Evolutionary conservation across 805 yeast species (phyloP).

Genomic region (Lipomyces mesembrius): DNA sequence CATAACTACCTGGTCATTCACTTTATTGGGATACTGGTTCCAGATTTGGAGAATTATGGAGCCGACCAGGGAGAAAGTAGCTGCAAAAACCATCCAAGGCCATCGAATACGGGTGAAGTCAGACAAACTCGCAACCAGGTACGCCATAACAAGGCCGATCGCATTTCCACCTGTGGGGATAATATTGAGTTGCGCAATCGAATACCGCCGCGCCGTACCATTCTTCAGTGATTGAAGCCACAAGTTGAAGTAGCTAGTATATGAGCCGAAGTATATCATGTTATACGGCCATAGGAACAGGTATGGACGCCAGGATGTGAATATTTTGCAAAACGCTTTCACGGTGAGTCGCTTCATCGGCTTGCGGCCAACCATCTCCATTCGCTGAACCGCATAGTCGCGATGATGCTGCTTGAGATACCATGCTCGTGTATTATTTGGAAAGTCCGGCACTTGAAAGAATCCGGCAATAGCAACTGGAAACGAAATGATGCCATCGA

Average conservation of each 20-base stretch:
- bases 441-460: slow-evolving; percentile 22
- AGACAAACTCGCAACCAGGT: slow-evolving; percentile 42
- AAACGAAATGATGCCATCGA: slow-evolving; percentile 59
- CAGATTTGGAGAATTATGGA: slow-evolving; percentile 17
- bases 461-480: slow-evolving; percentile 48
- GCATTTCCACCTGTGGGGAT: slow-evolving; percentile 47
- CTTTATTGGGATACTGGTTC: slow-evolving; percentile 5
- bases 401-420: slow-evolving; percentile 18
- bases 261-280: slow-evolving; percentile 19
- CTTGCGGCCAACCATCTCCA: slow-evolving; percentile 24
- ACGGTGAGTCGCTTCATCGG: slow-evolving; percentile 15
- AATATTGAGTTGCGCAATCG: slow-evolving; percentile 42
- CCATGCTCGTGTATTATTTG: slow-evolving; percentile 17
- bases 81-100: slow-evolving; percentile 37
- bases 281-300: slow-evolving; percentile 28
- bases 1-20: slow-evolving; percentile 18
- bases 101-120: slow-evolving; percentile 44
- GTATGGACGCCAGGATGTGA: slow-evolving; percentile 17
- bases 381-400: slow-evolving; percentile 17
- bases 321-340: slow-evolving; percentile 5
- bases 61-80: slow-evolving; percentile 8
- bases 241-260: slow-evolving; percentile 30
- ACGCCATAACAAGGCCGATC: slow-evolving; percentile 28
- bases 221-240: slow-evolving; percentile 43
- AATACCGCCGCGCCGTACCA: slow-evolving; percentile 18